Evolutionary conservation across 2,329 filamentous ascomycete genomes (phyloP).

Genomic region (Aspergillus sp.): DNA sequence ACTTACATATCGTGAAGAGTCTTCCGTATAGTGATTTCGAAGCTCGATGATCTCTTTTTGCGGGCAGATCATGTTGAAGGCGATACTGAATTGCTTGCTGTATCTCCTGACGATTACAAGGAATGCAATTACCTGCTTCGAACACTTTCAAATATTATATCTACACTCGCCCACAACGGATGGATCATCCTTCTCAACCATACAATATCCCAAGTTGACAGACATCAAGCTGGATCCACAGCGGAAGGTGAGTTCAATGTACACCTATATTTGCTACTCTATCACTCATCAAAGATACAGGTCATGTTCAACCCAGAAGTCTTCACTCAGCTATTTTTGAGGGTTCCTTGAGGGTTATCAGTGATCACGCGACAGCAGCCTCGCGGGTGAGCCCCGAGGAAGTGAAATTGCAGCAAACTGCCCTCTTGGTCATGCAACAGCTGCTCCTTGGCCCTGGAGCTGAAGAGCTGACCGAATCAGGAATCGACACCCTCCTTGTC

Average conservation of each 20-base stretch:
- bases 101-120: constrained; percentile 60
- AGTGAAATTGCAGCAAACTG: constrained; percentile 65
- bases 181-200: constrained; percentile 68
- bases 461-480: constrained; percentile 37
- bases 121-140: constrained; percentile 74
- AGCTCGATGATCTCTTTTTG: constrained; percentile 28
- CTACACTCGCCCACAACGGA: constrained; percentile 62
- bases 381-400: constrained; percentile 45
- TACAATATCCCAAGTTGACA: constrained; percentile 46
- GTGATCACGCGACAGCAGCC: constrained; percentile 11
- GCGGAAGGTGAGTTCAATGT: constrained; percentile 43
- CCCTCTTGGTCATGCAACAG: constrained; percentile 60
- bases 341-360: constrained; percentile 23
- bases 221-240: constrained; percentile 39
- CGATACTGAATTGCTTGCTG: constrained; percentile 42
- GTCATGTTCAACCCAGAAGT: constrained; percentile 21
- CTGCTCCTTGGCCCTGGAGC: constrained; percentile 35
- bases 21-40: constrained; percentile 31
- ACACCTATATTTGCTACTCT: neutral
- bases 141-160: constrained; percentile 68
- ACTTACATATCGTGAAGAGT: constrained; percentile 25
- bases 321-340: constrained; percentile 31
- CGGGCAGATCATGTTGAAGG: constrained; percentile 14
- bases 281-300: constrained; percentile 10
- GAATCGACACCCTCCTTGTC: constrained; percentile 67